A percentile compares a stretch with the other conserved stretches of the same genome.
Evolutionary conservation across 768 basidiomycete genomes (phyloP).

Genomic region (Termitomyces sp.): DNA sequence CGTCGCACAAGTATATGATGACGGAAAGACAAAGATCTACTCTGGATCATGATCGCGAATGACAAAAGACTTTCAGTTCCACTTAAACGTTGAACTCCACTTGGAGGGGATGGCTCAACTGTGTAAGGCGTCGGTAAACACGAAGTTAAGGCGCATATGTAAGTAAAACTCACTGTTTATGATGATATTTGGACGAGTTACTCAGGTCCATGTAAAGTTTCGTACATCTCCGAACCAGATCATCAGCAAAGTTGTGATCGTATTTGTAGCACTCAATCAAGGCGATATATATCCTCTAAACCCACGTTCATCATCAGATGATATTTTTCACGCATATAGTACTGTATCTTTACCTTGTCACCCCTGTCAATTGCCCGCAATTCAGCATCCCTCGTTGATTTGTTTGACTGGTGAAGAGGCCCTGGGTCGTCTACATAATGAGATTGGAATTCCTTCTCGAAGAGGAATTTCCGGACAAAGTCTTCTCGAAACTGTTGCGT

Average conservation of each 20-base stretch:
- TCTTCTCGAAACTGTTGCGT: background rate
- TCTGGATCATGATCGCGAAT: background rate
- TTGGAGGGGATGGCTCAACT: background rate
- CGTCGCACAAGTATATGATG: background rate
- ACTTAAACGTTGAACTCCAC: too few relatives aligned
- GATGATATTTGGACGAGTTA: background rate
- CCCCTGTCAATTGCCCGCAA: slow-evolving; percentile 1
- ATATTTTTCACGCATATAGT: background rate
- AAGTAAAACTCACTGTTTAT: background rate
- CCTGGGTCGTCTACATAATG: background rate
- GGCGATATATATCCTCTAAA: background rate
- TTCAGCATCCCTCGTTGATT: background rate
- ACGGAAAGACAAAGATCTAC: too few relatives aligned
- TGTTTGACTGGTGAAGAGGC: background rate
- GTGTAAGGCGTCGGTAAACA: background rate
- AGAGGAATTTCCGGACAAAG: background rate
- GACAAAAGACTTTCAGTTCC: background rate
- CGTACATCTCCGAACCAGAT: background rate
- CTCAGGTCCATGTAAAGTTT: background rate
- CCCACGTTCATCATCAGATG: too few relatives aligned
- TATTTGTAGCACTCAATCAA: background rate
- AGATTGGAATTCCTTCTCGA: background rate
- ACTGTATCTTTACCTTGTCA: background rate
- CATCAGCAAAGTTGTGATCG: background rate
- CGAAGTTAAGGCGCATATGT: background rate